Conservation (phyloP, 768 basidiomycete genomes). For the Scleroderma bovista region DNA sequence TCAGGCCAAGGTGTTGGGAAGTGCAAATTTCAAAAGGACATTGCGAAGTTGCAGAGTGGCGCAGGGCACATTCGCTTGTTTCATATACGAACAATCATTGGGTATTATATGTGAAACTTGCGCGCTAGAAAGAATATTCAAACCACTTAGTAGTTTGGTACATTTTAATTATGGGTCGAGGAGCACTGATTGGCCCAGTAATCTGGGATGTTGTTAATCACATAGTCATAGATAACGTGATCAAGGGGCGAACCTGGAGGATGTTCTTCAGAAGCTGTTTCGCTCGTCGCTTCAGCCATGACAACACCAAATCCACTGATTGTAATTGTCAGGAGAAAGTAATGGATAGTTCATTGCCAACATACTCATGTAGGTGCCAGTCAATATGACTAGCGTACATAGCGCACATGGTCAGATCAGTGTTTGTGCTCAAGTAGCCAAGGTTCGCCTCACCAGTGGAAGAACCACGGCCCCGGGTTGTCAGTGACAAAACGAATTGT, state of each 20-base stretch:
- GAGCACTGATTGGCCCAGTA: constrained; percentile 12
- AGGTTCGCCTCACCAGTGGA: constrained; percentile 15
- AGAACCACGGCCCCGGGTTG: constrained; percentile 39
- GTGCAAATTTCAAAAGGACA: too few species aligned
- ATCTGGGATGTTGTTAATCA: not conserved
- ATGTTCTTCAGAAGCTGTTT: constrained; percentile 3
- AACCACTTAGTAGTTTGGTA: too few species aligned
- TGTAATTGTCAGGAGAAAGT: constrained; percentile 22
- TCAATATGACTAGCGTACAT: constrained; percentile 15
- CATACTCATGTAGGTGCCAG: constrained; percentile 15
- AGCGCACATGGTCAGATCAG: not conserved
- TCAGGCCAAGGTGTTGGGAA: too few species aligned
- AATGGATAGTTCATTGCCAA: not conserved
- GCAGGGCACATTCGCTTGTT: too few species aligned
- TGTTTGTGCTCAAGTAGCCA: not conserved
- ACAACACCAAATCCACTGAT: constrained; percentile 20
- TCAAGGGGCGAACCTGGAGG: constrained; percentile 9
- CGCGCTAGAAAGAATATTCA: too few species aligned
- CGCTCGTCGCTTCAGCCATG: constrained; percentile 12
- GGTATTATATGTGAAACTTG: too few species aligned
- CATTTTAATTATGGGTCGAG: too few species aligned
- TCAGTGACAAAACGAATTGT: constrained; percentile 60
- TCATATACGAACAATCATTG: too few species aligned
- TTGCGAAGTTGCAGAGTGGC: too few species aligned
- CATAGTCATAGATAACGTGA: not conserved